Evolutionary conservation across 768 basidiomycete genomes (phyloP), one percentile per base, ranked within the genome.

Genomic region (Suillus americanus): DNA sequence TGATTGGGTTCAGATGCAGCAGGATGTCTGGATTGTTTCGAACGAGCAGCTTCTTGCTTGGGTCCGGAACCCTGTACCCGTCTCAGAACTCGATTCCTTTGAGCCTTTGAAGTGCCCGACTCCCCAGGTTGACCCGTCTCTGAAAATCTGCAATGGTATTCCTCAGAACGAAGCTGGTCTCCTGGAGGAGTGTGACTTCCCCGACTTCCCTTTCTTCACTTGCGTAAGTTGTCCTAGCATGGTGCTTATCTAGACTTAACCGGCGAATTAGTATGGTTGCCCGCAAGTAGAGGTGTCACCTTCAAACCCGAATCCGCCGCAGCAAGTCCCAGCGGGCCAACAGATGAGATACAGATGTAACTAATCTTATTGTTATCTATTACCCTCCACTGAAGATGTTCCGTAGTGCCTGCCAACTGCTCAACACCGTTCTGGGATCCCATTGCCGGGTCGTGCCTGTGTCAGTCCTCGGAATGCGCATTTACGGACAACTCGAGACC

Each of bases 401-500:
- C n/a, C 50, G 12, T 65, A 89, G 89, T 91, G 3, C 85, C 90
- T 28, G 64, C 81, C 25, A 89, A 90, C 77, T 92, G 90, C 75
- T 88, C 88, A 5, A 92, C 90, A 12, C 82, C 88, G 3, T 93
- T 90, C 82, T 92, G 90, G 89, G 91, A 93, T 73, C 92, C 92
- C 2, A 82, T 92, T 60, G 79, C 67, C 33, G 87, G 85, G 68
- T 76, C 80, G 43, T 93, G 92, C 68, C 76, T 88, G 60, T 93
- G 91, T 76, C 82, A 76, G 0, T 81, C 83, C 2, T 67, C 65
- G 60, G 77, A 75, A 2, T 93, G 92, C 73, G 77, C 81, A 1
- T 93, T 92, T 75, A 73, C 74, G 4, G 91, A 94, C 69, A 74
- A 81, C 50, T 83, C 88, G 23, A 79, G 88, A 48, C 82, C 88